Evolutionary conservation across 2,329 filamentous ascomycete genomes (phyloP), one percentile per base, ranked within the genome.

Genomic region (Claviceps lovelessii): DNA sequence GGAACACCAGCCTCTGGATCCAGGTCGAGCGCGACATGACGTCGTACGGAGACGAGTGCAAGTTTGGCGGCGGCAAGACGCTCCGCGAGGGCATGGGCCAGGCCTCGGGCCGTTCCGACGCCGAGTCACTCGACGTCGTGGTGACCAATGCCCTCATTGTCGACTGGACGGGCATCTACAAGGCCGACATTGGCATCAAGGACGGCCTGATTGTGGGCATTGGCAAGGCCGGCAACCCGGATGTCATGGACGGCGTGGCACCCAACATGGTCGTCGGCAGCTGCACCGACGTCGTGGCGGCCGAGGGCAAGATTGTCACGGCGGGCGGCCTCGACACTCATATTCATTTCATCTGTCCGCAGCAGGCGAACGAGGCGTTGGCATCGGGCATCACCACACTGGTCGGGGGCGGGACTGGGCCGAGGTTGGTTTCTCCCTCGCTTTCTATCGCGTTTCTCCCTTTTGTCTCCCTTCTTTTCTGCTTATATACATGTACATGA

Each of bases 61-160:
- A 90, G 60, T 97, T 97, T 69, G 91, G 91, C 17, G 91, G 91
- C 48, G 91, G 91, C 49, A 97, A 97, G 76, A 93, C 89, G 42
- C 72, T 97, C 56, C 80, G 91, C 58, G 91, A 97, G 68, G 91
- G 91, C 37, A 97, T 97, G 90, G 91, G 90, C 3, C 90, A 96
- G 72, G 88, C 90, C 5, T 85, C 84, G 29, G 90, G 88, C 5
- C 78, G 88, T 47, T 71, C 78, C 0, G 85, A 91, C 62, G 74
- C 76, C 2, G 83, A 90, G 29, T 82, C 81, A 29, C 72, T 96
- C 56, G 91, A 97, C 67, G 79, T 91, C 49, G 88, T 95, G 29
- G 81, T 97, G 57, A 88, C 84, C 1, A 97, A 96, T 63, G 91
- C 90, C 5, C 72, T 97, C 59, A 85, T 97, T 42, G 78, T 97